Conservation (phyloP, 768 basidiomycete species). For the Leucogyrophana mollusca region DNA sequence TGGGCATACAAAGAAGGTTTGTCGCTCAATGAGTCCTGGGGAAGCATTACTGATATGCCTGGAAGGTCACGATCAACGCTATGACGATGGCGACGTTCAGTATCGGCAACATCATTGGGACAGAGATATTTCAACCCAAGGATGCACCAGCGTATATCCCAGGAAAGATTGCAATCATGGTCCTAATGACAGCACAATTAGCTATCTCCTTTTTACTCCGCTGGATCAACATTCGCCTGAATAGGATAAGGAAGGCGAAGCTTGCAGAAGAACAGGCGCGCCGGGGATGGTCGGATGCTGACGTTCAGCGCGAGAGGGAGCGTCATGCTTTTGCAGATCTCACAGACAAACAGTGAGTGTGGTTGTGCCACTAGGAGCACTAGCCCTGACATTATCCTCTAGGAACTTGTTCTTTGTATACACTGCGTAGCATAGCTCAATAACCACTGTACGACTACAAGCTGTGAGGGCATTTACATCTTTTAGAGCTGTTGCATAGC, state of each 20-base stretch:
- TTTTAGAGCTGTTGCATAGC: no score
- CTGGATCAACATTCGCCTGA: constrained; percentile 54
- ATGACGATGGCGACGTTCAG: constrained; percentile 56
- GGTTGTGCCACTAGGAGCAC: background rate
- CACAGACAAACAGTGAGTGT: constrained; percentile 59
- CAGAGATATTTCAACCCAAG: constrained; percentile 60
- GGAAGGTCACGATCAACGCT: constrained; percentile 54
- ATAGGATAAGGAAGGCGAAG: constrained; percentile 40
- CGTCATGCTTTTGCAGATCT: constrained; percentile 61
- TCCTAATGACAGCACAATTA: constrained; percentile 54
- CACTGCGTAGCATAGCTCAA: constrained; percentile 49
- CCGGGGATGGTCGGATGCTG: constrained; percentile 56
- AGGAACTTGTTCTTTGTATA: constrained; percentile 64
- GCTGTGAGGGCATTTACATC: no score
- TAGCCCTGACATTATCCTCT: constrained; percentile 4
- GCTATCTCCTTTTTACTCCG: constrained; percentile 46
- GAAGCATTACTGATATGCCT: background rate
- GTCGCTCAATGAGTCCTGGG: background rate
- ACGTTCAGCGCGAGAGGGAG: constrained; percentile 57
- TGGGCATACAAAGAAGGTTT: constrained; percentile 63
- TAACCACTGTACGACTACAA: no score
- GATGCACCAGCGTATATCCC: constrained; percentile 64
- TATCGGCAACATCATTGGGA: constrained; percentile 61
- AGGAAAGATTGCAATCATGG: constrained; percentile 65
- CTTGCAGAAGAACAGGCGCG: constrained; percentile 44